Evolutionary conservation across 352 stramenopile genomes (phyloP).

Genomic region (Phytopythium boreale): DNA sequence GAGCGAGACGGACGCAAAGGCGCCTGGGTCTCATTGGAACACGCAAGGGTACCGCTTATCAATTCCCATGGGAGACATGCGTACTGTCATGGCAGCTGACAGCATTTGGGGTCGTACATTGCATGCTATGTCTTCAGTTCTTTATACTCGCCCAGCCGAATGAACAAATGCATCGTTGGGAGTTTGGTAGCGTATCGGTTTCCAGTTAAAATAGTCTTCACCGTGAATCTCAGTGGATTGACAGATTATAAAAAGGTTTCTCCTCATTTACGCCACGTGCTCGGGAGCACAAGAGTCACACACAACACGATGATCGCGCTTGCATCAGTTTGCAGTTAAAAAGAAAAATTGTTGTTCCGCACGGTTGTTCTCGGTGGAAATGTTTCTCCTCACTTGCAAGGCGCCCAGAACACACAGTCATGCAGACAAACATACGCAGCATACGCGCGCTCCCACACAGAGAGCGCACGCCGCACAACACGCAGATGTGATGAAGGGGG

Average conservation of each 20-base stretch:
- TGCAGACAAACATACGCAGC: slow-evolving; percentile 8
- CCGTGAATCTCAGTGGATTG: slow-evolving; percentile 14
- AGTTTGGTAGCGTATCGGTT: slow-evolving; percentile 17
- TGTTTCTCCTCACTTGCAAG: slow-evolving; percentile 66
- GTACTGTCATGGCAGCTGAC: no score
- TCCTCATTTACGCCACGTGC: slow-evolving; percentile 11
- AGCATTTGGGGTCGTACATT: no score
- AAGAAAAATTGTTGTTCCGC: slow-evolving; percentile 79
- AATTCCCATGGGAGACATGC: no score
- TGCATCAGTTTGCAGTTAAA: slow-evolving; percentile 88
- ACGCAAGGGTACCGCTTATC: no score
- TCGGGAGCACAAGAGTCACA: background rate
- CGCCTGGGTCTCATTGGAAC: no score
- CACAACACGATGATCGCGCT: background rate
- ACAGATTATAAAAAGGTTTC: slow-evolving; percentile 12
- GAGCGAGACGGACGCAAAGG: no score
- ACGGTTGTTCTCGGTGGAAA: slow-evolving; percentile 79
- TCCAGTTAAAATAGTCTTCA: slow-evolving; percentile 12
- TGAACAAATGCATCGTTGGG: background rate
- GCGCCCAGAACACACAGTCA: slow-evolving; percentile 4
- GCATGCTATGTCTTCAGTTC: no score
- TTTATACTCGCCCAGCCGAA: no score
- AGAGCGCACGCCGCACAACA: background rate
- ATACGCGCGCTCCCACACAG: background rate
- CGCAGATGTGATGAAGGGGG: slow-evolving; percentile 9